Evolutionary conservation across 805 yeast species (phyloP).

Genomic region (Maudiozyma serrabonitensis): DNA sequence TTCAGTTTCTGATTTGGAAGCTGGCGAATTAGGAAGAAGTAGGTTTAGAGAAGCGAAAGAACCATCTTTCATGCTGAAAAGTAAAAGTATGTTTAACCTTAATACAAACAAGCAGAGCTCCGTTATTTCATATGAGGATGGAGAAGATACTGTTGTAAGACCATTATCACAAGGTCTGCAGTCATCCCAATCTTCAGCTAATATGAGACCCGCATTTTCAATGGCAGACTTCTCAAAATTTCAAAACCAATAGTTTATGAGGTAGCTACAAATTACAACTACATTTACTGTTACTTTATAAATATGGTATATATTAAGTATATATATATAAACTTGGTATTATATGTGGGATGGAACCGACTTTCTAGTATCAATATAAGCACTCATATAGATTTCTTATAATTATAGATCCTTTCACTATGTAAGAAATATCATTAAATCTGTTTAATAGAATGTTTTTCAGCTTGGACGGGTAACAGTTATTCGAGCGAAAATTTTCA

Average conservation of each 20-base stretch:
- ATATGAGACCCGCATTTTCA: constrained; percentile 5
- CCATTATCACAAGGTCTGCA: constrained; percentile 2
- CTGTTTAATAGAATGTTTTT: background rate
- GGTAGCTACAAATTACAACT: background rate
- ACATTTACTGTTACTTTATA: too few species aligned
- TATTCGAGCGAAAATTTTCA: background rate
- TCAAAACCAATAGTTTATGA: constrained; percentile 5
- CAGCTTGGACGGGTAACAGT: background rate
- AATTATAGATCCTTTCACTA: too few species aligned
- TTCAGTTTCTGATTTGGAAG: constrained; percentile 4
- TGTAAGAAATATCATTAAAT: too few species aligned
- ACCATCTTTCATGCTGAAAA: constrained; percentile 11
- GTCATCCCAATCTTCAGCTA: constrained; percentile 4
- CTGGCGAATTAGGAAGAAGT: constrained; percentile 1
- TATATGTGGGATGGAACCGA: background rate
- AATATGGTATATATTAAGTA: too few species aligned
- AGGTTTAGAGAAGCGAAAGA: background rate
- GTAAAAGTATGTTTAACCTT: constrained; percentile 25
- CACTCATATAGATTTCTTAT: too few species aligned
- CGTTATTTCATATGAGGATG: too few species aligned
- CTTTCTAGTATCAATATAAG: too few species aligned
- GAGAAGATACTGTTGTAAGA: background rate
- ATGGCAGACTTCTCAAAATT: constrained; percentile 26
- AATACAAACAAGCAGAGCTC: background rate
- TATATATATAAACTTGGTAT: too few species aligned